Base-by-base conservation (phyloP, 306 rosid genomes). In the Biancaea sappan region DNA sequence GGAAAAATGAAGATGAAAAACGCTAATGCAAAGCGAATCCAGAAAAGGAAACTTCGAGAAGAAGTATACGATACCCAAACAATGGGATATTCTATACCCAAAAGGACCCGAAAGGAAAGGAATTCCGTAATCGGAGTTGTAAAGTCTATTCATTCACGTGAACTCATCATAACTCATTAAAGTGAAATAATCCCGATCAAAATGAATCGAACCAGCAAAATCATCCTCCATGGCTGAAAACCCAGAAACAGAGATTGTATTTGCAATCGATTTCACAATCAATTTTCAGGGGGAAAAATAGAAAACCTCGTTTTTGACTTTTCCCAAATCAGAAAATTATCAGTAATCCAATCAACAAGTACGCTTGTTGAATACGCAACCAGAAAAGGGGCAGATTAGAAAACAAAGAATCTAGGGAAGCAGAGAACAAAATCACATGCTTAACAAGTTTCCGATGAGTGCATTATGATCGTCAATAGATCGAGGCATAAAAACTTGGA, bases 31-130 rank as follows among this genome's bases (percentile, higher is more conserved):
- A 80, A 75, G 51, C 37, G 69, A 72, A 41, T 72, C 71, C 72
- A 81, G 73, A 69, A 50, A 63, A n/a, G 73, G 77, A 87, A 85
- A 81, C 96, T 85, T 86, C 69, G 87, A 71, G 63, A 68, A 67
- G 81, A 91, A 78, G 85, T 82, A 89, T 83, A 83, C 89, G 76
- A 89, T 82, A 74, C 79, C 86, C 84, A 15, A 77, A 50, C 56
- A 56, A 63, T 72, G 72, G 89, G 86, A 94, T 94, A 89, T 88
- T 88, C 98, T 78, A 81, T 59, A 75, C 41, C 77, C 81, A 77
- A 88, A 84, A 82, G 67, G 76, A 75, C 41, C 77, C 81, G 75
- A 88, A 84, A 82, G 67, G 76, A 64, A 58, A 77, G 71, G 84
- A 84, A 78, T 79, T 89, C 78, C 73, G 38, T 47, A n/a, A 82